Base-by-base conservation (phyloP, 2,329 filamentous ascomycete species). In the Penicillium sp. region DNA sequence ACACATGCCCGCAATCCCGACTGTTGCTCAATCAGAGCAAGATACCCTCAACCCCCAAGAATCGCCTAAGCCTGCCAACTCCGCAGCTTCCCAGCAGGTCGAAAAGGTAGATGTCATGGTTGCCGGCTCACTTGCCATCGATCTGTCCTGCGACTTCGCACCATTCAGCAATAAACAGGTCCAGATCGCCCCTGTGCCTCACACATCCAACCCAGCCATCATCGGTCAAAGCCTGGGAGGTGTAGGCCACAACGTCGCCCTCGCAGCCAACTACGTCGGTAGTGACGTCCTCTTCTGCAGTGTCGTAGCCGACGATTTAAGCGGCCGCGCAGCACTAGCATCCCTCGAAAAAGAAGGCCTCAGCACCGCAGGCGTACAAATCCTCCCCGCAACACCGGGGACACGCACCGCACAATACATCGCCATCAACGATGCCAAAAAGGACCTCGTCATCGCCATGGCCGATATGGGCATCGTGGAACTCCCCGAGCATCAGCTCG, bases 401-500 rank as follows among this genome's bases (percentile, higher is more conserved):
- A 78, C 77, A 28, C 80, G 87, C 48, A 97, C 92, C 1, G 89
- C 91, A 0, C 90, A 96, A 67, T 97, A 97, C 66, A 81, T 97
- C 3, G 87, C 92, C 13, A 77, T 97, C 56, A 98, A 97, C 66
- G 88, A 95, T 64, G 76, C 77, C 0, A 82, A 86, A 52, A 95
- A 90, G 68, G 87, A 91, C 55, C 81, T 98, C 2, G 79, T 91
- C n/a, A 72, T 96, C 55, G 92, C 90, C 40, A 95, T 96, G 89
- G 91, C 92, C 4, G 93, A 97, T 66, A 96, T 97, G 90, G 81
- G 78, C 47, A 92, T 95, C 60, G 81, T 95, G 33, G 77, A 82
- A 58, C 68, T 70, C 6, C 69, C 74, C 2, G 67, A 69, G 33
- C 38, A 63, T 18, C 51, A 61, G 8, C 64, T 73, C 29, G 70